Evolutionary conservation across 345 rosid species (phyloP), one percentile per base, ranked within the genome.

Genomic region (Combretum micranthum): DNA sequence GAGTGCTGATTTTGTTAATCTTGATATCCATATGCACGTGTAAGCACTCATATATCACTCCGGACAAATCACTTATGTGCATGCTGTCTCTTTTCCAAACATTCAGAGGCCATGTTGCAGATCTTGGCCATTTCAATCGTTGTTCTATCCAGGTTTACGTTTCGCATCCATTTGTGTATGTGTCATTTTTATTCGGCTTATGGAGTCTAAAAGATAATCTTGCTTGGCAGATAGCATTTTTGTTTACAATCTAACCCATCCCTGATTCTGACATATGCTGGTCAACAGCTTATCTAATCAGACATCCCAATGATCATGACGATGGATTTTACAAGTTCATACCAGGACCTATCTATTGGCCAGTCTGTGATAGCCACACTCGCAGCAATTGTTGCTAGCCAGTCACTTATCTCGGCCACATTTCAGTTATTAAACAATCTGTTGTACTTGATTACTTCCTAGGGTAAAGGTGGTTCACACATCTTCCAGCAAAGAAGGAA

Each of bases 381-480:
- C 52, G 88, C 98, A 25, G 96, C 96, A 0, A 70, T 74, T 47
- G 90, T 91, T 19, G 95, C 96, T 10, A 91, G 98, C 70, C 98
- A 91, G 55, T 90, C 98, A 0, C 69, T 89, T 23, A 85, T 91
- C 69, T 91, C 98, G 2, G 95, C 98, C 12, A 83, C 98, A 13
- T 91, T 64, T 91, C 92, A 18, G 68, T 91, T 25, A 77, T 91
- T 78, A 86, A 87, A 81, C 98, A 91, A 70, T 87, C 96, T 14
- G 86, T 87, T 21, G 88, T 86, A 11, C 83, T 87, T 52, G 95
- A 88, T 55, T 87, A 88, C 71, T 88, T 54, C 98, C 98, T 11
- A 73, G 94, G 43, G 91, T 91, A 46, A 91, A 83, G 77, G 89
- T 91, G 20, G 86, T 91, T 20, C 98, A 87, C 65, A 91, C 96